Percentiles rank a stretch among this genome's conserved stretches.
Conservation (phyloP, 225 moss, liverwort and hornwort species). For the Straminergon stramineum region DNA sequence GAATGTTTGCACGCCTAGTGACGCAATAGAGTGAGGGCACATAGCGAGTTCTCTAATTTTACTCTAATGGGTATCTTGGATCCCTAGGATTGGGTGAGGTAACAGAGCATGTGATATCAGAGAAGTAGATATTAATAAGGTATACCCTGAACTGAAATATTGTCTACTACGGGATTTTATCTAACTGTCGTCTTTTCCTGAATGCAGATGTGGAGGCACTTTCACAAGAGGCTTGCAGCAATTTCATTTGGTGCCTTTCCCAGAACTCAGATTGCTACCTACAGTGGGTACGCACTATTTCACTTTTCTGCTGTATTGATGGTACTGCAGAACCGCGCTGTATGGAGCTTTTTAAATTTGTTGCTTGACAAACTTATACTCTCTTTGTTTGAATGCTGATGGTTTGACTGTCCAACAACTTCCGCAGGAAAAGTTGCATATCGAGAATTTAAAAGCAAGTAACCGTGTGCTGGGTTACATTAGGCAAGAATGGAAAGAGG, state of each 20-base stretch:
- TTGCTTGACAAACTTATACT: neutral
- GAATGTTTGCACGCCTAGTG: neutral
- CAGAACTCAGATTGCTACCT: conserved; percentile 74
- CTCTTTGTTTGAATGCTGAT: neutral
- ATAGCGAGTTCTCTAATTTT: neutral
- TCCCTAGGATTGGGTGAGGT: neutral
- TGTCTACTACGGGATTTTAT: neutral
- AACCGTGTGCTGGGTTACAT: conserved; percentile 51
- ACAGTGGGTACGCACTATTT: conserved; percentile 63
- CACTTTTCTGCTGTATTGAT: neutral
- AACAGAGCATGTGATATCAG: neutral
- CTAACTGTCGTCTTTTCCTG: neutral
- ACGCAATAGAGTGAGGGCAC: neutral
- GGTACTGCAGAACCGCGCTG: neutral
- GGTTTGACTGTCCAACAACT: neutral
- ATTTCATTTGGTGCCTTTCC: conserved; percentile 80
- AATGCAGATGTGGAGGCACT: conserved; percentile 58
- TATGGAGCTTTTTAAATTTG: neutral
- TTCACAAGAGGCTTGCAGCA: conserved; percentile 62
- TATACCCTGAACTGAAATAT: neutral
- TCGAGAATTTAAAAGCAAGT: conserved; percentile 79
- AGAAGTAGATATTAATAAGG: neutral
- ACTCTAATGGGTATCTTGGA: neutral
- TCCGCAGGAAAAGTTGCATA: conserved; percentile 71
- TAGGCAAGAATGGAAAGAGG: conserved; percentile 67